Base-by-base conservation (phyloP, 2,329 filamentous ascomycete genomes). In the Bretziella fagacearum region DNA sequence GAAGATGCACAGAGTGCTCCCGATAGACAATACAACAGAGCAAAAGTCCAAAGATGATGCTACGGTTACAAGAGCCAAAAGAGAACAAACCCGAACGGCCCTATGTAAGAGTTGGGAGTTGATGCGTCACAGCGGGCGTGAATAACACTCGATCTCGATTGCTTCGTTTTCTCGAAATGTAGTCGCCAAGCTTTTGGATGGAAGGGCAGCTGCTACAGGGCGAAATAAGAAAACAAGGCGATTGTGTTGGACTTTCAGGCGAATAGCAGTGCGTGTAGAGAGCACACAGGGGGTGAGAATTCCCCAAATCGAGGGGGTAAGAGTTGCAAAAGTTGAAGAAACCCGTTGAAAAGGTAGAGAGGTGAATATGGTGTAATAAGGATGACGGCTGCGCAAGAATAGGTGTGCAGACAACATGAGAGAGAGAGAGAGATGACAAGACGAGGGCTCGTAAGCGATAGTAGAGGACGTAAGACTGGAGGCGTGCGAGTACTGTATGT, bases 241-340 rank as follows among this genome's bases (percentile, higher is more conserved):
- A 39, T 27, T 29, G 22, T 26, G 44, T 43, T 44, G 32, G 44
- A 47, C 27, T 46, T 50, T 8, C 37, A 44, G 26, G 26, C 36
- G 29, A 40, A 46, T 42, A 15, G 40, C 32, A 50, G 25, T 29
- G 37, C 44, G 30, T 22, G 18, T 27, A 42, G 23, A 26, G 27
- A 27, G 37, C 46, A 47, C 46, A 47, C 35, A 40, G 46, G 37
- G 45, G 22, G 45, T 47, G 36, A 22, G 20, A 25, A n/a, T 33
- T 11, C 2, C 23, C n/a, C 11, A n/a, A 18, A 27, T 10, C 10
- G 22, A 23, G 43, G 17, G 29, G 25, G 20, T 25, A 20, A n/a
- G 44, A 27, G 25, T 27, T 22, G 33, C 39, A 8, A 17, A n/a
- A 20, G 30, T 7, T 43, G 15, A 30, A 33, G 30, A 13, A n/a